These are phyloP conservation scores for Phytopythium litorale DNA, from an alignment of 352 stramenopile species.

Conservation along the genomic window DNA sequence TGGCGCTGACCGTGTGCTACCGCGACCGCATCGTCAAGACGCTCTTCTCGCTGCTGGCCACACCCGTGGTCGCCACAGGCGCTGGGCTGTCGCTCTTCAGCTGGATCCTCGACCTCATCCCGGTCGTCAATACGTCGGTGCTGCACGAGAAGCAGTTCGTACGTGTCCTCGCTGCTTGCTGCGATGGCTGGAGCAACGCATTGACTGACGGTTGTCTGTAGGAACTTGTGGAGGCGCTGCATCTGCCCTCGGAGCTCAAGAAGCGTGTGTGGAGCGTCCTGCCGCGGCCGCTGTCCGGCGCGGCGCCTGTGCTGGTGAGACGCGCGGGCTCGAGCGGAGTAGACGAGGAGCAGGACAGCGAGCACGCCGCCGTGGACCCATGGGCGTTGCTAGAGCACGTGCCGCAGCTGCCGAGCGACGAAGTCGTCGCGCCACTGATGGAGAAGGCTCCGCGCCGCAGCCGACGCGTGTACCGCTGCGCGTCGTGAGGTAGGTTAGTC, in stretches of 20 bases:
- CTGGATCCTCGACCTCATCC: slow-evolving; percentile 86
- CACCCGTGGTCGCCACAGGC: slow-evolving; percentile 51
- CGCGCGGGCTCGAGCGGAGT: slow-evolving; percentile 10
- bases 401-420: slow-evolving; percentile 63
- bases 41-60: slow-evolving; percentile 72
- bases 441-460: slow-evolving; percentile 49
- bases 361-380: slow-evolving; percentile 54
- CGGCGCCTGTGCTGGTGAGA: slow-evolving; percentile 23
- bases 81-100: slow-evolving; percentile 75
- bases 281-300: slow-evolving; percentile 39
- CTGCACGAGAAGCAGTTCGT: slow-evolving; percentile 76
- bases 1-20: slow-evolving; percentile 78
- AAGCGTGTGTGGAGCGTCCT: slow-evolving; percentile 68
- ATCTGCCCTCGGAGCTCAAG: slow-evolving; percentile 55
- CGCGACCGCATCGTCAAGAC: slow-evolving; percentile 83
- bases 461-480: slow-evolving; percentile 66
- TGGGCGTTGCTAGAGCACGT: slow-evolving; percentile 77
- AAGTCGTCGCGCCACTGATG: slow-evolving; percentile 31
- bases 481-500: neutral
- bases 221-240: slow-evolving; percentile 65
- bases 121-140: slow-evolving; percentile 65
- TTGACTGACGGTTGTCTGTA: slow-evolving; percentile 21
- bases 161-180: slow-evolving; percentile 17
- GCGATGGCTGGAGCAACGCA: neutral
- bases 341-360: slow-evolving; percentile 1